Conservation (phyloP, 441 rosid species). For the Adansonia madagascariensis region DNA sequence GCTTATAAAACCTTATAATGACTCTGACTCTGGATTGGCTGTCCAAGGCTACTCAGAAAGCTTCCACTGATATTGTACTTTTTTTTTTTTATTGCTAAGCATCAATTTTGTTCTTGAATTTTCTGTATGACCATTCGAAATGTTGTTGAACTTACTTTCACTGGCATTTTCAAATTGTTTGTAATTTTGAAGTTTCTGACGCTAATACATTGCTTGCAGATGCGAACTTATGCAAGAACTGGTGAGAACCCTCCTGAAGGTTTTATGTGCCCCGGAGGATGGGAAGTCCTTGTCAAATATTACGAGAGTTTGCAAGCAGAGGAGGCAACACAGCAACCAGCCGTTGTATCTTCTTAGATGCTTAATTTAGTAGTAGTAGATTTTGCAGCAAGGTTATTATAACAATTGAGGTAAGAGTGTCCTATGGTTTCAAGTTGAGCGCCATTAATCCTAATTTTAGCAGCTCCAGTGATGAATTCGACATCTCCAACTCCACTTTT, state of each 20-base stretch:
- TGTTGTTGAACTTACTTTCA: neutral
- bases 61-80: neutral
- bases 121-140: neutral
- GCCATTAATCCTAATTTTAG: slow-evolving; percentile 17
- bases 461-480: slow-evolving; percentile 6
- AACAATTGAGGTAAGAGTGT: slow-evolving; percentile 7
- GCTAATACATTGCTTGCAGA: slow-evolving; percentile 46
- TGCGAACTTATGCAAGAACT: slow-evolving; percentile 75
- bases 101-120: neutral
- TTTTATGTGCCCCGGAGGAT: slow-evolving; percentile 89
- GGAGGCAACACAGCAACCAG: slow-evolving; percentile 52
- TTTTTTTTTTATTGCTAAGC: neutral
- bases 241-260: slow-evolving; percentile 92
- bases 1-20: slow-evolving; percentile 7
- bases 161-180: neutral
- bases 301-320: slow-evolving; percentile 72
- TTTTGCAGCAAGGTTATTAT: neutral
- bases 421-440: neutral
- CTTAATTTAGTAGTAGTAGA: slow-evolving; percentile 20
- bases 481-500: neutral
- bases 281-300: slow-evolving; percentile 81
- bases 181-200: neutral
- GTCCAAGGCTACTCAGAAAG: neutral
- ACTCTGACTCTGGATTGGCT: neutral
- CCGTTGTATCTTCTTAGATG: slow-evolving; percentile 45